A percentile compares a stretch with the other conserved stretches of the same genome.
phyloP scores from a whole-genome alignment of 2,329 filamentous ascomycete species.

The Ophiostoma populinum region DNA sequence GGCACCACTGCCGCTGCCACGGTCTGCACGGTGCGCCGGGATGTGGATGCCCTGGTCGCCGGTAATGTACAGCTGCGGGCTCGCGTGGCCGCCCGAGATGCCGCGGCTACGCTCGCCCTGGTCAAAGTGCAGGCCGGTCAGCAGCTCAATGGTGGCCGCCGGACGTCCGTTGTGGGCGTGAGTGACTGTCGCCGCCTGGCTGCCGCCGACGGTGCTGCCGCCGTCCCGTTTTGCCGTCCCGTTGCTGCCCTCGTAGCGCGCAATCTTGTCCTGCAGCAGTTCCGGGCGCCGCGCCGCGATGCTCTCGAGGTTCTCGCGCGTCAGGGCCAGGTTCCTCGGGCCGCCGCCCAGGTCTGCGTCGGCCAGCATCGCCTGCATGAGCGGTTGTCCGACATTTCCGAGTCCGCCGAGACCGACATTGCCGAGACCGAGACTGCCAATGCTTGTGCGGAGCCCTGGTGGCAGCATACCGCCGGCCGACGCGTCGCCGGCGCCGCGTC shows the following conservation, averaged over 20 bases:
- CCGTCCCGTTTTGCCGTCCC: background rate
- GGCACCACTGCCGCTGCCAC: constrained; percentile 15
- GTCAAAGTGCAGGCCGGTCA: constrained; percentile 73
- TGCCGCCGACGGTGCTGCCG: background rate
- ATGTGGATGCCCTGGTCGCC: constrained; percentile 80
- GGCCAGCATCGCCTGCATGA: too few relatives aligned
- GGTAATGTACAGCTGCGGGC: constrained; percentile 63
- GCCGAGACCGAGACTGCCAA: too few relatives aligned
- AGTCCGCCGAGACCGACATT: too few relatives aligned
- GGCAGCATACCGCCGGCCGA: too few relatives aligned
- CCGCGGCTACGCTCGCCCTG: constrained; percentile 79
- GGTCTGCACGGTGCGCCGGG: constrained; percentile 56
- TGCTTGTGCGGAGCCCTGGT: too few relatives aligned
- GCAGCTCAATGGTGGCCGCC: constrained; percentile 81
- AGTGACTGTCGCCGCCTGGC: background rate
- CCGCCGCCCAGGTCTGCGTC: constrained; percentile 16
- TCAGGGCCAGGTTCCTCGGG: constrained; percentile 45
- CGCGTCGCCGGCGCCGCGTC: too few relatives aligned
- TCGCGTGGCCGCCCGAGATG: constrained; percentile 71
- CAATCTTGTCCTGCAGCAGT: constrained; percentile 72
- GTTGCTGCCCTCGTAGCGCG: constrained; percentile 48
- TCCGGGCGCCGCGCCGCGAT: constrained; percentile 50
- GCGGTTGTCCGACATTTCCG: background rate
- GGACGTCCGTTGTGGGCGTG: too few relatives aligned
- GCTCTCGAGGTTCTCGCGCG: constrained; percentile 64